Base-by-base conservation (phyloP, 768 basidiomycete genomes). In the Mycena vitilis region DNA sequence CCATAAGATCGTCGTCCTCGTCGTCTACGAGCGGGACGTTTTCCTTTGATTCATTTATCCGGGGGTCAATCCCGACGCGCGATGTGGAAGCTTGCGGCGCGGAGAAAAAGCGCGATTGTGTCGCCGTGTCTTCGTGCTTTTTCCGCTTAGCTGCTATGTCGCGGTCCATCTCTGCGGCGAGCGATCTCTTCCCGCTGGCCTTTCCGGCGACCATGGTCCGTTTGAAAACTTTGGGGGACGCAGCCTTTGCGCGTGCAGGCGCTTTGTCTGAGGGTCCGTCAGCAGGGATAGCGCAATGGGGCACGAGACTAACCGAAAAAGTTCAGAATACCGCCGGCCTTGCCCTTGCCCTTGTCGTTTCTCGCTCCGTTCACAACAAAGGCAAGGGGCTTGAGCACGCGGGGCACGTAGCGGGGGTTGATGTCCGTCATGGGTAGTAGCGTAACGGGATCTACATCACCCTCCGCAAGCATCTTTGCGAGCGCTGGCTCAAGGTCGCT, bases 381-480 rank as follows among this genome's bases (percentile, higher is more conserved):
- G 2, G 75, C 72, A 63, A 79, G 74, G 49, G 82, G 74, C 75
- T 86, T 90, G 68, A 85, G 78, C 5, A 79, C 76, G 68, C 85
- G 78, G 61, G 93, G 92, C 51, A 80, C 74, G 76, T 86, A 93
- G 11, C 75, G 73, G 16, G 92, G 89, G 74, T 93, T 89, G 78
- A 95, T 94, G 75, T 98, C 96, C 36, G 83, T 78, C 84, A 97
- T 94, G 2, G 90, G 87, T 53, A 86, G 73, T 47, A 86, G 83
- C 36, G 89, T 89, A 34, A 89, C 82, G 8, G 95, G 95, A 77
- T 94, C 89, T 42, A 87, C 79, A 55, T 92, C 84, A 7, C 95
- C 95, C 22, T 79, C 70, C 0, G 93, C 93, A 20, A 96, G 78
- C 54, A 81, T 79, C 77, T 85, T 89, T 16, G 94, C 95, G 36